A percentile compares a stretch with the other conserved stretches of the same genome.
phyloP scores from a whole-genome alignment of 169 alveolate genomes.

The Sarcocystis neurona region DNA sequence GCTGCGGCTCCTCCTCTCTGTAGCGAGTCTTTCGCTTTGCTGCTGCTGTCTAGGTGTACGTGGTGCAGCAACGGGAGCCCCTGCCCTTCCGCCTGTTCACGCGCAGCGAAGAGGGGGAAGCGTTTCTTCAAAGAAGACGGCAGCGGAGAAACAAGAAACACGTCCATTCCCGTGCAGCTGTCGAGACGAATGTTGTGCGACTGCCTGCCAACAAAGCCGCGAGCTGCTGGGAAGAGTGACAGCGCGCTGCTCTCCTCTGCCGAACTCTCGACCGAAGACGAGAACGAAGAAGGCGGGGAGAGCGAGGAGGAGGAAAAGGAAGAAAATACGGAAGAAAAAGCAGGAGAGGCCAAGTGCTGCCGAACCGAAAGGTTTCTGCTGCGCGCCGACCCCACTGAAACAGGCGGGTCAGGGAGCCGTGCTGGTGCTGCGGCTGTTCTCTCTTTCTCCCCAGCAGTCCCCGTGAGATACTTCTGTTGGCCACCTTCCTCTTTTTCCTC shows the following conservation, averaged over 20 bases:
- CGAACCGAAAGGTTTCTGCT: too few relatives aligned
- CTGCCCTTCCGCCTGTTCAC: constrained; percentile 18
- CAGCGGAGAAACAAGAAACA: constrained; percentile 51
- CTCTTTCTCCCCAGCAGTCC: too few relatives aligned
- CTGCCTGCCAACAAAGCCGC: constrained; percentile 40
- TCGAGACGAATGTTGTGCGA: constrained; percentile 33
- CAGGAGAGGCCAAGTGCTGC: neutral
- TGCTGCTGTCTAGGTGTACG: constrained; percentile 5
- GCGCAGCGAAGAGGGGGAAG: constrained; percentile 31
- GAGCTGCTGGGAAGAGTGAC: neutral
- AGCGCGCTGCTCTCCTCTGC: neutral
- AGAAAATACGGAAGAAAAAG: neutral
- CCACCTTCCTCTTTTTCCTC: too few relatives aligned
- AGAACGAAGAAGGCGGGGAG: neutral
- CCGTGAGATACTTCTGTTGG: too few relatives aligned
- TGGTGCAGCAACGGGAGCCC: constrained; percentile 56
- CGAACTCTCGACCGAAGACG: neutral
- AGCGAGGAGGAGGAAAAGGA: neutral
- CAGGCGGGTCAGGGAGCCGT: too few relatives aligned
- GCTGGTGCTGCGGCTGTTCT: too few relatives aligned
- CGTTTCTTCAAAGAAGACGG: constrained; percentile 42
- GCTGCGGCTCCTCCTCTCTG: neutral
- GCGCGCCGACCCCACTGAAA: too few relatives aligned
- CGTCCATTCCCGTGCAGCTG: constrained; percentile 47
- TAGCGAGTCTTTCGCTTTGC: neutral